Evolutionary conservation across 352 stramenopile genomes (phyloP).

Genomic region (Pythium dissotocum): DNA sequence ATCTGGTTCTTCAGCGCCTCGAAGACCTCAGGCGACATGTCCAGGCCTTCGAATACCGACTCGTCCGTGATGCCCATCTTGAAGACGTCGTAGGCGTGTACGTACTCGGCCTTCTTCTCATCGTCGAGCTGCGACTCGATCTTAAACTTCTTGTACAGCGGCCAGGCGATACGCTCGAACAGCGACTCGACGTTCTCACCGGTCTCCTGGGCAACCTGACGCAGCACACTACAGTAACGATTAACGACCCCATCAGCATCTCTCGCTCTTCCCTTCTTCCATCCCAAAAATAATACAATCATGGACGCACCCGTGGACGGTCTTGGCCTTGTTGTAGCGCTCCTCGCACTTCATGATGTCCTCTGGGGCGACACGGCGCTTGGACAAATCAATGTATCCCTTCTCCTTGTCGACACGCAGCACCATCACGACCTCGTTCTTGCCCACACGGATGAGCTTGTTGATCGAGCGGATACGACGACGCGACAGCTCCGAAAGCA

Average conservation of each 20-base stretch:
- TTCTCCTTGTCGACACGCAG: slow-evolving; percentile 99
- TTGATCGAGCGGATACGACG: slow-evolving; percentile 99
- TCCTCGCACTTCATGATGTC: slow-evolving; percentile 99
- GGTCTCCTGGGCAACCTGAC: slow-evolving; percentile 84
- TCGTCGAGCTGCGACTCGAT: slow-evolving; percentile 77
- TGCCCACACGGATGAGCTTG: slow-evolving; percentile 99
- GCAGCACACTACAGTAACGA: slow-evolving; percentile 67
- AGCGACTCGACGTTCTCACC: slow-evolving; percentile 75
- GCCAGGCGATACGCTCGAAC: slow-evolving; percentile 95
- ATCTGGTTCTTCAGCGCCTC: slow-evolving; percentile 96
- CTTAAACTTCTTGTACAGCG: slow-evolving; percentile 97
- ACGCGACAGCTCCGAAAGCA: slow-evolving; percentile 98
- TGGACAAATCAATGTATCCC: slow-evolving; percentile 99
- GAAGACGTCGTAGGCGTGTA: slow-evolving; percentile 99
- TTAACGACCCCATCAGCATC: not conserved
- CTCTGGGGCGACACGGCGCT: slow-evolving; percentile 98
- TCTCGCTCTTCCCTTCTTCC: slow-evolving; percentile 3
- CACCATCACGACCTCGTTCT: slow-evolving; percentile 99
- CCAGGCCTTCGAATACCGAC: slow-evolving; percentile 86
- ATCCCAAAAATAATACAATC: slow-evolving; percentile 54
- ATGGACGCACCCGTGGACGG: slow-evolving; percentile 94
- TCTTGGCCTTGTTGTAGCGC: slow-evolving; percentile 99
- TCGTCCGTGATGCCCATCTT: slow-evolving; percentile 95
- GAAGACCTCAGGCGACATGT: slow-evolving; percentile 87
- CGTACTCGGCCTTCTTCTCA: slow-evolving; percentile 91